Conservation (phyloP, 495 filamentous ascomycete genomes). For the Echria macrotheca region DNA sequence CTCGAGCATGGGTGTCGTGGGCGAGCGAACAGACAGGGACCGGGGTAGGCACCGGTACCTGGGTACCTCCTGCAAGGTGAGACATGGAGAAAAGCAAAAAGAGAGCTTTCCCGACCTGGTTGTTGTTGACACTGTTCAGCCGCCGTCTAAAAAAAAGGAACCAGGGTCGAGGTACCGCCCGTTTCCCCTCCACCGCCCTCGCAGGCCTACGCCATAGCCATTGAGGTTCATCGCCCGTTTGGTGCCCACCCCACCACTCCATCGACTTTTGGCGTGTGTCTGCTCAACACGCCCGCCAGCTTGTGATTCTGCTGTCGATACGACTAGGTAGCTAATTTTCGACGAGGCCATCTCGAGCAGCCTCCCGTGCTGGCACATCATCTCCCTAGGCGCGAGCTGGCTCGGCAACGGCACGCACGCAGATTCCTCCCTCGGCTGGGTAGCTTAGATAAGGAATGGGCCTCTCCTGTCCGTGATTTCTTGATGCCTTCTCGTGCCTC, state of each 20-base stretch:
- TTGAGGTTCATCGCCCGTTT: too few species aligned
- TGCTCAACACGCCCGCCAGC: too few species aligned
- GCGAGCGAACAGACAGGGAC: slow-evolving; percentile 12
- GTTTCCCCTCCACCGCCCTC: not conserved
- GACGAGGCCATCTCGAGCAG: too few species aligned
- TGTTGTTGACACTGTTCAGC: slow-evolving; percentile 23
- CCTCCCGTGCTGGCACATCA: too few species aligned
- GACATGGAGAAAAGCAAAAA: slow-evolving; percentile 20
- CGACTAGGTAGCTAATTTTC: too few species aligned
- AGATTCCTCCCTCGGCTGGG: too few species aligned
- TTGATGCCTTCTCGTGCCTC: not conserved
- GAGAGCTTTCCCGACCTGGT: slow-evolving; percentile 22
- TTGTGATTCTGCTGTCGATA: too few species aligned
- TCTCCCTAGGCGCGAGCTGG: too few species aligned
- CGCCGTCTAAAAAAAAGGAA: slow-evolving; percentile 16
- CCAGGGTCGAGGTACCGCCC: slow-evolving; percentile 12
- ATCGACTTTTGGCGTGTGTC: not conserved
- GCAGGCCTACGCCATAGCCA: not conserved
- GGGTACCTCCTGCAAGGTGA: too few species aligned
- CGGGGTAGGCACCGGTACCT: slow-evolving; percentile 15
- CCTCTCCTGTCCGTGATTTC: not conserved
- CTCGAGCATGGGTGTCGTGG: slow-evolving; percentile 7
- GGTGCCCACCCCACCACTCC: too few species aligned
- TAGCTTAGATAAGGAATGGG: too few species aligned
- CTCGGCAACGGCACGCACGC: too few species aligned